Evolutionary conservation across 2,329 filamentous ascomycete genomes (phyloP).

Genomic region (Botrytis cinerea): DNA sequence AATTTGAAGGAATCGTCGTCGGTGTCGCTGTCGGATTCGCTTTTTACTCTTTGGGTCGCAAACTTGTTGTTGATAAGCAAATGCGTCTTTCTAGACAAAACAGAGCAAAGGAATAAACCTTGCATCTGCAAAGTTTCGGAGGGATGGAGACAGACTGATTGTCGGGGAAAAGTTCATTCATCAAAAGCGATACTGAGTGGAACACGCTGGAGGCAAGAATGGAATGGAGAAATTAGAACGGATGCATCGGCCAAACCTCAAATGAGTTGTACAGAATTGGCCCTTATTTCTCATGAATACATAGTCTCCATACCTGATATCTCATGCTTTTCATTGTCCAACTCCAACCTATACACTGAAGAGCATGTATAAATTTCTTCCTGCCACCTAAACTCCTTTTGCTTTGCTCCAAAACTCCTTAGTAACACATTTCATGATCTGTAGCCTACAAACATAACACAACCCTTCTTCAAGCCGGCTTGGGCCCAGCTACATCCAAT

Average conservation of each 20-base stretch:
- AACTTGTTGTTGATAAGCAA: constrained; percentile 87
- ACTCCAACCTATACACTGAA: not conserved
- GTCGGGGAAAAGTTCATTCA: constrained; percentile 3
- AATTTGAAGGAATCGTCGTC: constrained; percentile 70
- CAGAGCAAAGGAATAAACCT: constrained; percentile 40
- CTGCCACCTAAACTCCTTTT: constrained; percentile 20
- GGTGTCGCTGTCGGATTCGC: constrained; percentile 80
- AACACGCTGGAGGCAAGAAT: constrained; percentile 14
- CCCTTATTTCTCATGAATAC: constrained; percentile 32
- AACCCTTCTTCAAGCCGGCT: constrained; percentile 59
- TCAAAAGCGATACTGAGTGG: not conserved
- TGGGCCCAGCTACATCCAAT: constrained; percentile 90
- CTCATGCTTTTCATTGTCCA: constrained; percentile 6
- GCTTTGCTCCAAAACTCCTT: constrained; percentile 32
- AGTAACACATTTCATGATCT: constrained; percentile 26
- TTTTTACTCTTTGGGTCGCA: constrained; percentile 77
- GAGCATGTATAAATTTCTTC: constrained; percentile 2
- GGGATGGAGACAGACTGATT: constrained; percentile 25
- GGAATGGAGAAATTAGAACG: constrained; percentile 18
- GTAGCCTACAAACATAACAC: not conserved
- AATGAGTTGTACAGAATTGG: constrained; percentile 25
- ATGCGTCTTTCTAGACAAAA: constrained; percentile 79
- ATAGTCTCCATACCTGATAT: constrained; percentile 23
- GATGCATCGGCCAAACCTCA: constrained; percentile 15
- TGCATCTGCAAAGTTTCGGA: constrained; percentile 10